Evolutionary conservation across 2,329 filamentous ascomycete genomes (phyloP).

Genomic region (Basipetospora sp.): DNA sequence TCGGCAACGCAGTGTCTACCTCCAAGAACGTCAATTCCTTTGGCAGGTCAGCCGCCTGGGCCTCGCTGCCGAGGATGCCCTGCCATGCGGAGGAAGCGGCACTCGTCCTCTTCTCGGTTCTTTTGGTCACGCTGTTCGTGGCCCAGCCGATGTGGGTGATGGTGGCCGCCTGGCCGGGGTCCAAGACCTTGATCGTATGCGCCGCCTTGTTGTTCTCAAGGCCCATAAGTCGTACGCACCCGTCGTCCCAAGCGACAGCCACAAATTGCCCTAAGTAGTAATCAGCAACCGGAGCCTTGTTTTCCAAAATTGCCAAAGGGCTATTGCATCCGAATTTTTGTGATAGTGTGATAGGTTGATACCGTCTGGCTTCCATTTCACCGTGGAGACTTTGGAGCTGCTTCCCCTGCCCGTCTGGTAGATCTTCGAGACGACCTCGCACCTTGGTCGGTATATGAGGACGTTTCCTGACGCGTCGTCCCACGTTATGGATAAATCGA

Average conservation of each 20-base stretch:
- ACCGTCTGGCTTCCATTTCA: slow-evolving; percentile 59
- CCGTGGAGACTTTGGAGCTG: slow-evolving; percentile 25
- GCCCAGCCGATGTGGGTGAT: slow-evolving; percentile 42
- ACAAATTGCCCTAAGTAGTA: slow-evolving; percentile 49
- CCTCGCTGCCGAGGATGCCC: slow-evolving; percentile 7
- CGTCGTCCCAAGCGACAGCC: slow-evolving; percentile 73
- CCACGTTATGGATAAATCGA: slow-evolving; percentile 63
- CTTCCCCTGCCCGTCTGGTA: slow-evolving; percentile 28
- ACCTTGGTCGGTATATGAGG: slow-evolving; percentile 63
- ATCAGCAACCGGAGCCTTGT: no score
- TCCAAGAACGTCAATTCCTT: slow-evolving; percentile 60
- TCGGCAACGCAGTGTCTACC: slow-evolving; percentile 60
- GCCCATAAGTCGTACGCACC: slow-evolving; percentile 60
- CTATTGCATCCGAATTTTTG: background rate
- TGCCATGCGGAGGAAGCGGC: slow-evolving; percentile 4
- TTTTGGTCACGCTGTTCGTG: slow-evolving; percentile 26
- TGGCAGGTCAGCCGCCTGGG: slow-evolving; percentile 40
- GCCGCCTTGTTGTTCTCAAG: slow-evolving; percentile 70
- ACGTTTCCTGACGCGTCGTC: slow-evolving; percentile 55
- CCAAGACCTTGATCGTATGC: slow-evolving; percentile 48
- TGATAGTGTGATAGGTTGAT: slow-evolving; percentile 13
- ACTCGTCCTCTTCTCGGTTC: slow-evolving; percentile 7
- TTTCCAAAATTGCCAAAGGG: no score
- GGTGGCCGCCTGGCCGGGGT: slow-evolving; percentile 18
- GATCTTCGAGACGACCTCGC: slow-evolving; percentile 46